Evolutionary conservation across 441 rosid species (phyloP).

Genomic region (Omphalea diandra): DNA sequence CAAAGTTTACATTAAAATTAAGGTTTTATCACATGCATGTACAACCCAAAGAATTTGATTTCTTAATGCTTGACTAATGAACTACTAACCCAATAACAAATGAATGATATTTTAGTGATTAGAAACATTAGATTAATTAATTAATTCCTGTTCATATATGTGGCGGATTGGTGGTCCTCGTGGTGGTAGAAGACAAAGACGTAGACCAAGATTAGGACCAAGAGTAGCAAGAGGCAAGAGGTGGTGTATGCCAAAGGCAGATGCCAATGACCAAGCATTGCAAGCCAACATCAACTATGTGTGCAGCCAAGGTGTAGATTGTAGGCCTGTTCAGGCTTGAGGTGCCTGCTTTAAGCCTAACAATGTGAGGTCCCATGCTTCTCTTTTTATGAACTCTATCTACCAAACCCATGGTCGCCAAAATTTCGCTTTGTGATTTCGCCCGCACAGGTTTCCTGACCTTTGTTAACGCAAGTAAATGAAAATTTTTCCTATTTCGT

Average conservation of each 20-base stretch:
- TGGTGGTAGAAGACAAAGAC: too few relatives aligned
- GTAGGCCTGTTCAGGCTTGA: constrained; percentile 50
- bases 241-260: constrained; percentile 56
- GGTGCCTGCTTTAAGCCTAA: constrained; percentile 54
- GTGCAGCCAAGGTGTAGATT: constrained; percentile 50
- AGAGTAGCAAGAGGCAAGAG: constrained; percentile 15
- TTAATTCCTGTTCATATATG: too few relatives aligned
- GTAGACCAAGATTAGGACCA: too few relatives aligned
- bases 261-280: constrained; percentile 37
- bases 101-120: too few relatives aligned
- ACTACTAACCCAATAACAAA: too few relatives aligned
- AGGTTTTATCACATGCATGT: too few relatives aligned
- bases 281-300: constrained; percentile 59
- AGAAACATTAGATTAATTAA: too few relatives aligned
- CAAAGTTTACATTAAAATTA: too few relatives aligned
- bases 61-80: too few relatives aligned
- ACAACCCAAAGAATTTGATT: too few relatives aligned
- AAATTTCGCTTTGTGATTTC: constrained; percentile 49
- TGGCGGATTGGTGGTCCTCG: too few relatives aligned
- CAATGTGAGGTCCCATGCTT: constrained; percentile 51
- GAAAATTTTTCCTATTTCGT: too few relatives aligned
- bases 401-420: constrained; percentile 45
- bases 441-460: constrained; percentile 40
- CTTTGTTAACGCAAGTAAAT: constrained; percentile 47
- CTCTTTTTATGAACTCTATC: constrained; percentile 59